Evolutionary conservation across 2,329 filamentous ascomycete genomes (phyloP).

Genomic region (Aspergillus puulaauensis): DNA sequence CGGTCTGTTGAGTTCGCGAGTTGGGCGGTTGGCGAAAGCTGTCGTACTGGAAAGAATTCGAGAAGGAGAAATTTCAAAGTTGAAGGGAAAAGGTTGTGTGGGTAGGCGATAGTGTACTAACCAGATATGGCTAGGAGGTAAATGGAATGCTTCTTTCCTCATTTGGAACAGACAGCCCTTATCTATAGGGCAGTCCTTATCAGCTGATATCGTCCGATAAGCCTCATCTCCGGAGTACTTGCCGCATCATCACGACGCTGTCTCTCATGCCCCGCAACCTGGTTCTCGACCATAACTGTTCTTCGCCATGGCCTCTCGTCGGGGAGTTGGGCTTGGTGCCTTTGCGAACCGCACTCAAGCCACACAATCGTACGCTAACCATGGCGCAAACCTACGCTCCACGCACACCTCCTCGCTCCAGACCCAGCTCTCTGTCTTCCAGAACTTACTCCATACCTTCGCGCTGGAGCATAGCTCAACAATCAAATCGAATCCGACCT

Average conservation of each 20-base stretch:
- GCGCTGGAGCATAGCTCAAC: constrained; percentile 91
- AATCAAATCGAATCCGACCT: constrained; percentile 91
- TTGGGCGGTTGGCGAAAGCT: constrained; percentile 39
- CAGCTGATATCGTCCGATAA: constrained; percentile 21
- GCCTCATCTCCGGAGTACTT: not conserved
- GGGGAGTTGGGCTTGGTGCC: constrained; percentile 82
- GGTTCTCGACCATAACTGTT: not conserved
- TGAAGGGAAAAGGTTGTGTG: constrained; percentile 34
- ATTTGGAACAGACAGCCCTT: constrained; percentile 23
- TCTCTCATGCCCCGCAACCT: not conserved
- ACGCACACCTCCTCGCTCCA: constrained; percentile 82
- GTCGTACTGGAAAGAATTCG: constrained; percentile 31
- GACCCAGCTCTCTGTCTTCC: constrained; percentile 94
- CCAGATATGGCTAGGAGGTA: constrained; percentile 8
- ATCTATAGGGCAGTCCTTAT: constrained; percentile 23
- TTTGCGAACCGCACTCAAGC: constrained; percentile 84
- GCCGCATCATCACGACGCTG: not conserved
- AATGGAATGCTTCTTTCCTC: not conserved
- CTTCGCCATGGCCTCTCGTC: constrained; percentile 44
- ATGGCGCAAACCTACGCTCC: constrained; percentile 82
- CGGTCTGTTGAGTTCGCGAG: constrained; percentile 44
- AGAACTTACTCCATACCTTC: constrained; percentile 92
- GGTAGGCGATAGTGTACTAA: constrained; percentile 25
- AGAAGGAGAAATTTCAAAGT: constrained; percentile 19
- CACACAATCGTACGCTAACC: constrained; percentile 83